Evolutionary conservation across 768 basidiomycete species (phyloP).

Genomic region (Exsudoporus frostii): DNA sequence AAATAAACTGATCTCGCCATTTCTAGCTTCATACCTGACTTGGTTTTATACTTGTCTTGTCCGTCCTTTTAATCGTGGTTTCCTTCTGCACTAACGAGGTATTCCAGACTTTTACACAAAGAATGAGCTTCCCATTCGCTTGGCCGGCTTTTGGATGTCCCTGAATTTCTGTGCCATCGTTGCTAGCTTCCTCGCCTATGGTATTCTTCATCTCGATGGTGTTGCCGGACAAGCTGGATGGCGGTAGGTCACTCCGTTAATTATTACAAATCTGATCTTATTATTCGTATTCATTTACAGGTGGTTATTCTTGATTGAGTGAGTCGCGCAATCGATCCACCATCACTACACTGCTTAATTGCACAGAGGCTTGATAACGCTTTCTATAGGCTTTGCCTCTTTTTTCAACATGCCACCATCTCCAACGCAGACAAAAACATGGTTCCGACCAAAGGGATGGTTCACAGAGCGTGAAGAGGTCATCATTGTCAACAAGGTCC

Average conservation of each 20-base stretch:
- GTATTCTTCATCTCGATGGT: conserved; percentile 40
- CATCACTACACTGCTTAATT: background rate
- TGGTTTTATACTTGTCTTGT: conserved; percentile 63
- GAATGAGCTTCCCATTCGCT: conserved; percentile 47
- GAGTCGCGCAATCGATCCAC: conserved; percentile 4
- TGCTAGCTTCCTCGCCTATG: conserved; percentile 62
- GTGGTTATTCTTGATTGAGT: conserved; percentile 37
- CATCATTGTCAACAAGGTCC: conserved; percentile 57
- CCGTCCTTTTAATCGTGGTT: conserved; percentile 12
- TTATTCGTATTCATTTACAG: conserved; percentile 12
- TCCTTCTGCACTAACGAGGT: background rate
- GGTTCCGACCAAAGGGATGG: conserved; percentile 62
- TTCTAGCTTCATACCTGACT: conserved; percentile 52
- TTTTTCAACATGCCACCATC: conserved; percentile 61
- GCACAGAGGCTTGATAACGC: conserved; percentile 36
- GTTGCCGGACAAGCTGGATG: conserved; percentile 14
- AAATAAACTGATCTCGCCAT: background rate
- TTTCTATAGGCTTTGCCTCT: conserved; percentile 49
- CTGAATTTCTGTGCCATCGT: conserved; percentile 53
- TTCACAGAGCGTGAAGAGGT: conserved; percentile 59
- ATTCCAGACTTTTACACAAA: conserved; percentile 51
- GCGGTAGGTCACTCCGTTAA: conserved; percentile 28
- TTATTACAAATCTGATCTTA: background rate
- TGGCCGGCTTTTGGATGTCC: conserved; percentile 68
- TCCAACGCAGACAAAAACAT: conserved; percentile 55